Conservation (phyloP, 2,329 filamentous ascomycete species). For the Colletotrichum tanaceti region DNA sequence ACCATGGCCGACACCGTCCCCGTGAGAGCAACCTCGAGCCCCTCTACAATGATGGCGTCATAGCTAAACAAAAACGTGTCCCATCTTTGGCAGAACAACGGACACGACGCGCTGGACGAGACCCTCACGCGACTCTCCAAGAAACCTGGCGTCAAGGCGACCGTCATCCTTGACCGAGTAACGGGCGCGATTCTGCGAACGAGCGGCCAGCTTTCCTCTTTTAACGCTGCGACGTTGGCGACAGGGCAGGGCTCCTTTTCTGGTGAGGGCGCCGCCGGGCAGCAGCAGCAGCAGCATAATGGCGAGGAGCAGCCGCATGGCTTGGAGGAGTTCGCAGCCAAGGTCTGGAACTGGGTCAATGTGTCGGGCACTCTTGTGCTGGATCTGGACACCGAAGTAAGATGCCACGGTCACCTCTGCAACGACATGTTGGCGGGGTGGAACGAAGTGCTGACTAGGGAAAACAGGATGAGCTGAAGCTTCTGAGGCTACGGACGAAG, state of each 20-base stretch:
- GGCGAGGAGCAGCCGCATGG: slow-evolving; percentile 59
- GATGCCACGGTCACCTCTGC: slow-evolving; percentile 1
- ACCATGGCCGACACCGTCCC: slow-evolving; percentile 43
- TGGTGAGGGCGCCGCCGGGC: slow-evolving; percentile 53
- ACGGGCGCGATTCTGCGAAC: slow-evolving; percentile 81
- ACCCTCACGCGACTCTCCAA: slow-evolving; percentile 77
- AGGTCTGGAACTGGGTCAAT: slow-evolving; percentile 82
- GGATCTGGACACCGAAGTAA: slow-evolving; percentile 77
- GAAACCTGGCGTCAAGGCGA: slow-evolving; percentile 83
- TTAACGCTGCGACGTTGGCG: slow-evolving; percentile 47
- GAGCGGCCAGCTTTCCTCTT: slow-evolving; percentile 73
- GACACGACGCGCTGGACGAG: slow-evolving; percentile 72
- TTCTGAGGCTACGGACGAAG: slow-evolving; percentile 82
- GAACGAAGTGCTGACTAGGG: slow-evolving; percentile 1
- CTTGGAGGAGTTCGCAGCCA: slow-evolving; percentile 77
- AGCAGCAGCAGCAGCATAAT: slow-evolving; percentile 49
- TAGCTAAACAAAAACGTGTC: slow-evolving; percentile 33
- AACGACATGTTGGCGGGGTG: not conserved
- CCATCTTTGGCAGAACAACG: slow-evolving; percentile 51
- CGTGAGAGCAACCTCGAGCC: slow-evolving; percentile 37
- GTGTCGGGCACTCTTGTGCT: slow-evolving; percentile 76
- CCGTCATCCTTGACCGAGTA: slow-evolving; percentile 77
- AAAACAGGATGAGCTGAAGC: slow-evolving; percentile 76
- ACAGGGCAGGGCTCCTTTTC: slow-evolving; percentile 53
- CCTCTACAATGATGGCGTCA: slow-evolving; percentile 34